phyloP scores from a whole-genome alignment of 192 early-diverging fungal species.

The Gigaspora rosea region DNA sequence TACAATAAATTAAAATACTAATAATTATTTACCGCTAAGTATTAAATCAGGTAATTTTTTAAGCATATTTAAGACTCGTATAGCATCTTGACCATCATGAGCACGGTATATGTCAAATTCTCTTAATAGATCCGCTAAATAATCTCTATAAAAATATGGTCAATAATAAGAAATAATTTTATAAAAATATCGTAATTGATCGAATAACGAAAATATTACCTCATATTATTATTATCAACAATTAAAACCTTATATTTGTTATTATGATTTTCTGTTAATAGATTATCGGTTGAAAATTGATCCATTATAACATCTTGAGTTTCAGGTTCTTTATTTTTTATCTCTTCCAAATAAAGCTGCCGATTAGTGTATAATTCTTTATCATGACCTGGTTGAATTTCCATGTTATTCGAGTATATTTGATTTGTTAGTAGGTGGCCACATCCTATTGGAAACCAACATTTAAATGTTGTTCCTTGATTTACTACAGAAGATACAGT shows the following conservation, averaged over 20 bases:
- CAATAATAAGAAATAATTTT: background rate
- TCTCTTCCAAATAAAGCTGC: slow-evolving; percentile 40
- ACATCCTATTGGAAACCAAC: slow-evolving; percentile 52
- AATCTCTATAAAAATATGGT: background rate
- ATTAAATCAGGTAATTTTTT: slow-evolving; percentile 31
- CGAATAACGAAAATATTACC: slow-evolving; percentile 5
- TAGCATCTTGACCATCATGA: slow-evolving; percentile 42
- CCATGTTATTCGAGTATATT: slow-evolving; percentile 28
- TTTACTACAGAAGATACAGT: slow-evolving; percentile 43
- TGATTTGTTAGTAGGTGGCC: slow-evolving; percentile 45
- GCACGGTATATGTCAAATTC: slow-evolving; percentile 41
- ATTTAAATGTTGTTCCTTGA: slow-evolving; percentile 50
- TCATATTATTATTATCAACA: slow-evolving; percentile 50
- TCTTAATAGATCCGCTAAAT: slow-evolving; percentile 37
- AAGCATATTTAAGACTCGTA: slow-evolving; percentile 25
- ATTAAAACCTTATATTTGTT: slow-evolving; percentile 34
- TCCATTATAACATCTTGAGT: too few species aligned
- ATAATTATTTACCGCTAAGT: slow-evolving; percentile 38
- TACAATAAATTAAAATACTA: background rate
- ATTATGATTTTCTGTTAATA: background rate
- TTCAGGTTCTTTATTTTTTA: background rate
- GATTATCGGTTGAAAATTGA: too few species aligned
- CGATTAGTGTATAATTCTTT: slow-evolving; percentile 29
- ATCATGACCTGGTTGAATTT: background rate
- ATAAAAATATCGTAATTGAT: background rate